Evolutionary conservation across 2,329 filamentous ascomycete species (phyloP), one percentile per base, ranked within the genome.

Genomic region (Pyrenophora graminea): DNA sequence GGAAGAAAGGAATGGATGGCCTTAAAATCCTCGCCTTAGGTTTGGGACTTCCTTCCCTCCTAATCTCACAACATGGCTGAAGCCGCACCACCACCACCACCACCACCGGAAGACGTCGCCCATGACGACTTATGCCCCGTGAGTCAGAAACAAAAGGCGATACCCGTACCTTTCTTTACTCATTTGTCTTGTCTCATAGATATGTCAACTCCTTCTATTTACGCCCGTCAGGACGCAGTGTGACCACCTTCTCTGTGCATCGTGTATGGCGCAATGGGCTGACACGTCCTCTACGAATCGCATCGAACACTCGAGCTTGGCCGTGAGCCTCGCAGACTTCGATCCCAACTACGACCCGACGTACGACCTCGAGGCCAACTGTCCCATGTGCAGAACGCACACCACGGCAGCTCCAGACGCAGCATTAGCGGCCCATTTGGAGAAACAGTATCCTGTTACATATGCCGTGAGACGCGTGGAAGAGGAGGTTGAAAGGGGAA

Each of bases 201-300:
- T 79, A 17, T 79, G 77, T 59, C 75, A 75, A 15, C 64, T 76
- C 1, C 71, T 80, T 13, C 68, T 79, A 9, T 71, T 68, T 58
- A 61, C 66, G 2, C 77, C 77, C 0, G 77, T 79, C 6, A 66
- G 61, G 3, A 79, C 77, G 7, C 53, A 59, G 37, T 79, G 77
- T 60, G 67, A 68, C 39, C 77, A 79, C 45, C 66, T 74, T 2
- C 65, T 79, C 15, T 80, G 77, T 63, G 62, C 69, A 38, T 70
- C 71, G 4, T 80, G 77, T 63, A 77, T 79, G 75, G 71, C 74
- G 1, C 73, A 74, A 31, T 80, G 77, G 77, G 75, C 76, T 2
- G 74, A 77, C 19, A 66, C 73, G 1, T 77, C 74, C 1, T 61
- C 74, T 4, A 65, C 66, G 2, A 63, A 68, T 7, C 44, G 50